These are phyloP conservation scores for Calonectria multiphialidica DNA, from an alignment of 2,329 filamentous ascomycete genomes.

Conservation along the genomic window DNA sequence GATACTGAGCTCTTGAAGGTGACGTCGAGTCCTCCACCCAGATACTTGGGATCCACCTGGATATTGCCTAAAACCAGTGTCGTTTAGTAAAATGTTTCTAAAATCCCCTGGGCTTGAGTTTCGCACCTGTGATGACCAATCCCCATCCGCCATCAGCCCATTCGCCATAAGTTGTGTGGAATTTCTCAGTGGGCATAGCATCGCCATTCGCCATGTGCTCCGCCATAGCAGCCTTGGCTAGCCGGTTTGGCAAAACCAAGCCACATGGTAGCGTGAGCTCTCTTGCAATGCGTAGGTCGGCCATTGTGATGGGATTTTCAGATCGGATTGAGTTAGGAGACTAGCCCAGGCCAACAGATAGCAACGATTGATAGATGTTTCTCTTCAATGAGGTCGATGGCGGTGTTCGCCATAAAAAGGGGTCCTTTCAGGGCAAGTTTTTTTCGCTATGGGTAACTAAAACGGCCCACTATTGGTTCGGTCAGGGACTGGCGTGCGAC, in stretches of 20 bases:
- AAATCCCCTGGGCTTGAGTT: not conserved
- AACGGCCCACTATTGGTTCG: not conserved
- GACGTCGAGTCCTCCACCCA: not conserved
- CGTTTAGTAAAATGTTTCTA: not conserved
- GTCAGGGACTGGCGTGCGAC: not conserved
- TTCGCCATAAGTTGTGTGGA: not conserved
- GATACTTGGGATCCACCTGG: not conserved
- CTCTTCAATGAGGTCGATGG: not conserved
- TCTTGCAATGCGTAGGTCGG: not conserved
- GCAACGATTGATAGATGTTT: not conserved
- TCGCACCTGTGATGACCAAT: not conserved
- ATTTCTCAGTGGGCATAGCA: not conserved
- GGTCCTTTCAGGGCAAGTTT: not conserved
- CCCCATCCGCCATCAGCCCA: slow-evolving; percentile 6
- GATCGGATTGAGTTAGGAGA: not conserved
- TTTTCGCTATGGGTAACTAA: not conserved
- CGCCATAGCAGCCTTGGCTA: slow-evolving; percentile 1
- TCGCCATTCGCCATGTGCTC: not conserved
- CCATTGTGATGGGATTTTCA: not conserved
- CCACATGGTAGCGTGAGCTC: not conserved
- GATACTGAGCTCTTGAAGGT: not conserved
- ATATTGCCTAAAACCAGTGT: not conserved
- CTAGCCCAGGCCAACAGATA: not conserved
- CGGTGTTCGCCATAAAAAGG: not conserved
- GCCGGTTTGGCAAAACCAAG: not conserved